A percentile compares a stretch with the other conserved stretches of the same genome.
These are phyloP conservation scores for Karstenula rhodostoma DNA, from an alignment of 2,329 filamentous ascomycete species.

Conservation along the genomic window DNA sequence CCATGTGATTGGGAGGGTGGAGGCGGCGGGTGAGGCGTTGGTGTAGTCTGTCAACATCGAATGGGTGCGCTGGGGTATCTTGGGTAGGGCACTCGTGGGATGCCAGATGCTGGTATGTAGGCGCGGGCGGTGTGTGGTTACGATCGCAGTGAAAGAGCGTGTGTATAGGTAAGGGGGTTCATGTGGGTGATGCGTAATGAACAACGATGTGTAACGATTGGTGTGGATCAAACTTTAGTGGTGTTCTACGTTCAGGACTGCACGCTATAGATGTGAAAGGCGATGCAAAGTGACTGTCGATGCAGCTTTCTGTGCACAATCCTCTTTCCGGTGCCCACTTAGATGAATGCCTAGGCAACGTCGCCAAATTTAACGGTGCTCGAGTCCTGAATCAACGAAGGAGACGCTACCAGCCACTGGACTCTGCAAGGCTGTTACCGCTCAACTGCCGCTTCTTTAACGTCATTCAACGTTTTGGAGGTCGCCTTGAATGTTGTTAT, in stretches of 20 bases:
- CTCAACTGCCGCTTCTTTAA: slow-evolving; percentile 6
- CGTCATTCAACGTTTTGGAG: slow-evolving; percentile 1
- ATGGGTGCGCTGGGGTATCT: too few species aligned
- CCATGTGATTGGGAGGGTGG: slow-evolving; percentile 42
- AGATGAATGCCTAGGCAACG: background rate
- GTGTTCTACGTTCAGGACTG: too few species aligned
- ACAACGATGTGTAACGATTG: background rate
- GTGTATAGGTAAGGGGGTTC: background rate
- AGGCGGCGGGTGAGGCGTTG: slow-evolving; percentile 14
- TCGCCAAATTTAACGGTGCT: slow-evolving; percentile 1
- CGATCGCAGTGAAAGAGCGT: background rate
- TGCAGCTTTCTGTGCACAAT: too few species aligned
- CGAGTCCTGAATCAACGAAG: background rate
- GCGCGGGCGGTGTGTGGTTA: background rate
- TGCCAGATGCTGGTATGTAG: background rate
- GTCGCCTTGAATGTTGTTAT: background rate
- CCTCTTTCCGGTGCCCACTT: too few species aligned
- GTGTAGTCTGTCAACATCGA: background rate
- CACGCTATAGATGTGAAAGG: too few species aligned
- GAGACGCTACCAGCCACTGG: background rate
- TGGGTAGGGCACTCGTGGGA: too few species aligned
- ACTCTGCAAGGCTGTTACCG: background rate
- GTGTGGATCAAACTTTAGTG: background rate
- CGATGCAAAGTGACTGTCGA: too few species aligned
- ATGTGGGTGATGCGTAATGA: background rate